phyloP scores from a whole-genome alignment of 805 yeast genomes.

The Aciculoconidium aculeatum region DNA sequence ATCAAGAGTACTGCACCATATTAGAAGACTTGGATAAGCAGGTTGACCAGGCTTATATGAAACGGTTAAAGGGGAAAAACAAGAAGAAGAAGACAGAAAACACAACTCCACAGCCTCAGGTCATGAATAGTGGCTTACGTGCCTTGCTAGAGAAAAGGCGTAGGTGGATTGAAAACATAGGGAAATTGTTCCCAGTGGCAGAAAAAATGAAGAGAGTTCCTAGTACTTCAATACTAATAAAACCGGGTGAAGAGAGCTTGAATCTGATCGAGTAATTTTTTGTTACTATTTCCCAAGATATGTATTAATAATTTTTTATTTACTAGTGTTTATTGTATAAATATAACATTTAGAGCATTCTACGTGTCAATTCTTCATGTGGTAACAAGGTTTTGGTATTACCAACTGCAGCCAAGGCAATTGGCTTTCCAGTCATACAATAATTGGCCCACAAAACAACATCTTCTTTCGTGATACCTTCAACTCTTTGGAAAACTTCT shows the following conservation, averaged over 20 bases:
- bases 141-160: constrained; percentile 78
- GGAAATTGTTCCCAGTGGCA: constrained; percentile 68
- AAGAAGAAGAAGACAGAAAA: constrained; percentile 50
- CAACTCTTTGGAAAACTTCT: constrained; percentile 70
- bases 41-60: constrained; percentile 88
- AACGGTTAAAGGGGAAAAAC: constrained; percentile 71
- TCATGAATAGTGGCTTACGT: constrained; percentile 71
- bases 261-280: too few relatives aligned
- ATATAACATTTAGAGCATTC: too few relatives aligned
- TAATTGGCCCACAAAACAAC: constrained; percentile 86
- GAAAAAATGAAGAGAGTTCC: constrained; percentile 78
- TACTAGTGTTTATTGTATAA: too few relatives aligned
- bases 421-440: constrained; percentile 67
- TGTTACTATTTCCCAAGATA: too few relatives aligned
- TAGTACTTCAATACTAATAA: constrained; percentile 47
- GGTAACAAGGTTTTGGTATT: constrained; percentile 68
- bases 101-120: constrained; percentile 49
- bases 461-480: constrained; percentile 70
- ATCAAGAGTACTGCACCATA: constrained; percentile 88
- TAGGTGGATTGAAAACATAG: constrained; percentile 87
- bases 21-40: constrained; percentile 93
- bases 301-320: too few relatives aligned
- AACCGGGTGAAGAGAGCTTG: too few relatives aligned
- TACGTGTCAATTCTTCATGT: constrained; percentile 53
- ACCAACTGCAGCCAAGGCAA: constrained; percentile 91